Evolutionary conservation across 768 basidiomycete genomes (phyloP), one percentile per base, ranked within the genome.

Genomic region (Tulasnella sp.): DNA sequence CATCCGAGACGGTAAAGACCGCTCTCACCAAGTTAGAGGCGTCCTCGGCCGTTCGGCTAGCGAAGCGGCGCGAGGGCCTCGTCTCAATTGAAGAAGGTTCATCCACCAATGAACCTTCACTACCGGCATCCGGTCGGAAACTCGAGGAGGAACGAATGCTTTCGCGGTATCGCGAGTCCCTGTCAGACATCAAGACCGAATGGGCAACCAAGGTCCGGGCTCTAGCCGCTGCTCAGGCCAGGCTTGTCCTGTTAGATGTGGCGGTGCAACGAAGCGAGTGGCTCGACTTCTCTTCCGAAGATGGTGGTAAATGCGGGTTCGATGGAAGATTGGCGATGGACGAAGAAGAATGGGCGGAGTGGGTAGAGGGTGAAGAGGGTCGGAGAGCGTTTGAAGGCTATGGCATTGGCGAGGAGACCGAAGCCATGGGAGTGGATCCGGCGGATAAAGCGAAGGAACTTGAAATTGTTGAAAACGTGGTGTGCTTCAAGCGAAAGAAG

Each of bases 241-340:
- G 92, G 92, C 85, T 89, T 88, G 78, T 84, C 24, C 58, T 94
- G 39, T 86, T 93, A 21, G 88, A 90, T 79, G 87, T 93, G 62
- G 93, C 93, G 34, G 88, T 86, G n/a, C 89, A 89, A 68, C 88
- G 93, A 48, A 90, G 92, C 14, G 90, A 90, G 34, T 80, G 85
- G 86, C n/a, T 83, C 90, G 21, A 89, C 90, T 24, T 48, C 52
- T 40, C 44, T 31, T 40, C 52, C 4, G 89, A 90, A 82, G 84
- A 83, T 8, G 83, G 83, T 27, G 82, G 27, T 36, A 44, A 81
- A 40, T 98, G 96, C 85, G 95, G 96, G 6, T 96, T 95, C 91
- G 96, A 98, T 84, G 91, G 92, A 82, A 88, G 96, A 40, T 87
- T 98, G 34, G 93, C 93, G 80, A 92, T 92, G 83, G 92, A 92